These are phyloP conservation scores for Misopates orontium DNA, from an alignment of 257 asterid genomes.

Conservation along the genomic window DNA sequence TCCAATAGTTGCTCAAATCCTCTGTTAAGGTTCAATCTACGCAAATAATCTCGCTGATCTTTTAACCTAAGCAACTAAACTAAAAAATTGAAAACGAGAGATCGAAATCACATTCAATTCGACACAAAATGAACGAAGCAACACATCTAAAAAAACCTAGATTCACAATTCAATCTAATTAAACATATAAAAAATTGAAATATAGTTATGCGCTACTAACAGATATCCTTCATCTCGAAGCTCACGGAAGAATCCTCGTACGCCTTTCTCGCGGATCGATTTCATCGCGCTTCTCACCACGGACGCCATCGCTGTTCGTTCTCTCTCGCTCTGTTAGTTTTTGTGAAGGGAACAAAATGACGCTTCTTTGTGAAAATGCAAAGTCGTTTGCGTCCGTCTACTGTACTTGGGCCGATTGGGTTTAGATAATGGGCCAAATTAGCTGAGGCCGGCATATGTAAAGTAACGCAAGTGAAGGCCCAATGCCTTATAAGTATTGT, in stretches of 20 bases:
- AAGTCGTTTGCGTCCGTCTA: no score
- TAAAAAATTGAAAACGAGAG: constrained; percentile 3
- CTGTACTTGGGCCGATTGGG: no score
- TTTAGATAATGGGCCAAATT: no score
- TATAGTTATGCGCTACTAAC: constrained; percentile 37
- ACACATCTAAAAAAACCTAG: background rate
- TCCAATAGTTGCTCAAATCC: background rate
- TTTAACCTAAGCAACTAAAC: background rate
- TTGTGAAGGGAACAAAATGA: constrained; percentile 13
- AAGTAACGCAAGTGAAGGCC: no score
- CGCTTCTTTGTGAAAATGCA: no score
- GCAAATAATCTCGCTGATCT: no score
- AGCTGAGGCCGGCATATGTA: no score
- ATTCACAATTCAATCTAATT: constrained; percentile 15
- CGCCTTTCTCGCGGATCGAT: constrained; percentile 74
- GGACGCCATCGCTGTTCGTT: constrained; percentile 65
- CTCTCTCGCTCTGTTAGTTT: constrained; percentile 18
- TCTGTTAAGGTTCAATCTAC: constrained; percentile 24
- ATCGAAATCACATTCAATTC: constrained; percentile 13
- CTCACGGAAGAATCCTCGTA: constrained; percentile 66
- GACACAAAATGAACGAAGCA: background rate
- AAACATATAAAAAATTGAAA: background rate
- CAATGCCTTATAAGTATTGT: no score
- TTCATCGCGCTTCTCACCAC: constrained; percentile 68
- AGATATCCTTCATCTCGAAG: constrained; percentile 75